Evolutionary conservation across 495 filamentous ascomycete genomes (phyloP).

Genomic region (Immersiella caudata): DNA sequence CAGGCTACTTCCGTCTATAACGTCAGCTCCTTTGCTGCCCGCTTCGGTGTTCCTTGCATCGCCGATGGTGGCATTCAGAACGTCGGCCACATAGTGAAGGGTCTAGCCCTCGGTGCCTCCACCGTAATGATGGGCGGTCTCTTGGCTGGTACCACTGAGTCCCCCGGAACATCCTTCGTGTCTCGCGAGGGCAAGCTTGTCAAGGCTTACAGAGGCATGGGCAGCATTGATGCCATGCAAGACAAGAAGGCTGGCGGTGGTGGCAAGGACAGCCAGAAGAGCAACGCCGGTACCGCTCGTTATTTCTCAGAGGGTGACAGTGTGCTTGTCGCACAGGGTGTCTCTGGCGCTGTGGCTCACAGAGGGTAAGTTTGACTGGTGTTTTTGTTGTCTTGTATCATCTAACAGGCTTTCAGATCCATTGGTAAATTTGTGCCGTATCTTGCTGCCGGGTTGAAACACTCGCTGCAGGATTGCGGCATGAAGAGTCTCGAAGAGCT

Average conservation of each 20-base stretch:
- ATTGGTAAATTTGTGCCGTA: constrained; percentile 95
- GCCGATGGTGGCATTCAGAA: constrained; percentile 98
- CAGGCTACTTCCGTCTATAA: constrained; percentile 91
- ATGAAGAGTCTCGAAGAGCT: constrained; percentile 74
- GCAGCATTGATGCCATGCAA: constrained; percentile 98
- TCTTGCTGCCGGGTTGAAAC: constrained; percentile 91
- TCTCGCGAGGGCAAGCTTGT: constrained; percentile 94
- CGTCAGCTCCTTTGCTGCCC: constrained; percentile 82
- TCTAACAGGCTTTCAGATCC: constrained; percentile 49
- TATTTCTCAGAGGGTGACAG: constrained; percentile 98
- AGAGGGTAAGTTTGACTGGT: constrained; percentile 43
- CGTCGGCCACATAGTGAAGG: constrained; percentile 98
- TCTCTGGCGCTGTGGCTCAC: constrained; percentile 70
- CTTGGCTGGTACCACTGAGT: constrained; percentile 95
- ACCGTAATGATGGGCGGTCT: constrained; percentile 99
- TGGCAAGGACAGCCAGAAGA: constrained; percentile 73
- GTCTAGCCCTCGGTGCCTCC: constrained; percentile 87
- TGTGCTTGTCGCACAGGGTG: constrained; percentile 94
- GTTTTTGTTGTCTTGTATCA: background rate
- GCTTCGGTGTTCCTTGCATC: constrained; percentile 96
- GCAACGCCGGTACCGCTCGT: constrained; percentile 93
- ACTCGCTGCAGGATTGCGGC: constrained; percentile 95
- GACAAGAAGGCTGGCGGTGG: constrained; percentile 84
- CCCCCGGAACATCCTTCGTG: constrained; percentile 94
- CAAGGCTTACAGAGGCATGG: constrained; percentile 99